Evolutionary conservation across 2,329 filamentous ascomycete genomes (phyloP).

Genomic region (Trichoderma koningiopsis): DNA sequence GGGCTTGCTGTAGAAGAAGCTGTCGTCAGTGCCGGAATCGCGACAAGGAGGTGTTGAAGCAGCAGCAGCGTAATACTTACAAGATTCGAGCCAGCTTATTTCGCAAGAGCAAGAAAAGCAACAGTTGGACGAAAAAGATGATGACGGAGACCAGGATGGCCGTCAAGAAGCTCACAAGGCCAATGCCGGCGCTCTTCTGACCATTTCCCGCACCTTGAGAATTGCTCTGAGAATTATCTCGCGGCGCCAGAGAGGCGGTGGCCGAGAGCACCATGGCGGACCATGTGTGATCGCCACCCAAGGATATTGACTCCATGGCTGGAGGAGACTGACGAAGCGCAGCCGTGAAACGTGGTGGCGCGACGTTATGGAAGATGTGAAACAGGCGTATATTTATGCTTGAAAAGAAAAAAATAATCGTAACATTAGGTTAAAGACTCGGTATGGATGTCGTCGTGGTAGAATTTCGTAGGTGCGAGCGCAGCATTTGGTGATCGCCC

Average conservation of each 20-base stretch:
- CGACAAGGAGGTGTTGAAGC: background rate
- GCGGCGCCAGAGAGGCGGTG: slow-evolving; percentile 14
- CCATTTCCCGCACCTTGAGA: slow-evolving; percentile 4
- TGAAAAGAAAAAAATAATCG: background rate
- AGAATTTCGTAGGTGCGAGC: background rate
- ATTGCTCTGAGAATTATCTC: slow-evolving; percentile 3
- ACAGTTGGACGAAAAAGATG: slow-evolving; percentile 64
- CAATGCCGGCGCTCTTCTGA: slow-evolving; percentile 40
- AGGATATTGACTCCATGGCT: slow-evolving; percentile 17
- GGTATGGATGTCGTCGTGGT: background rate
- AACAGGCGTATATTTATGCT: background rate
- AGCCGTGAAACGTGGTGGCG: background rate
- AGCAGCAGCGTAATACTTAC: slow-evolving; percentile 49
- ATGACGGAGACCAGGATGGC: slow-evolving; percentile 64
- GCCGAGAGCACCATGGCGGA: background rate
- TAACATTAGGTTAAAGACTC: background rate
- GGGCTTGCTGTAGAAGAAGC: slow-evolving; percentile 60
- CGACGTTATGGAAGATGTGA: background rate
- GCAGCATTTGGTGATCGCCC: background rate
- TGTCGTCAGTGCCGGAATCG: background rate
- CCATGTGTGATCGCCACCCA: background rate
- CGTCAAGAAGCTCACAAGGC: slow-evolving; percentile 57
- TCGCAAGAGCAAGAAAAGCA: slow-evolving; percentile 74
- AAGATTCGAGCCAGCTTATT: slow-evolving; percentile 82
- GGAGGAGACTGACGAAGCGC: background rate